These are phyloP conservation scores for Cordyceps tenuipes DNA, from an alignment of 2,329 filamentous ascomycete genomes.

Conservation along the genomic window DNA sequence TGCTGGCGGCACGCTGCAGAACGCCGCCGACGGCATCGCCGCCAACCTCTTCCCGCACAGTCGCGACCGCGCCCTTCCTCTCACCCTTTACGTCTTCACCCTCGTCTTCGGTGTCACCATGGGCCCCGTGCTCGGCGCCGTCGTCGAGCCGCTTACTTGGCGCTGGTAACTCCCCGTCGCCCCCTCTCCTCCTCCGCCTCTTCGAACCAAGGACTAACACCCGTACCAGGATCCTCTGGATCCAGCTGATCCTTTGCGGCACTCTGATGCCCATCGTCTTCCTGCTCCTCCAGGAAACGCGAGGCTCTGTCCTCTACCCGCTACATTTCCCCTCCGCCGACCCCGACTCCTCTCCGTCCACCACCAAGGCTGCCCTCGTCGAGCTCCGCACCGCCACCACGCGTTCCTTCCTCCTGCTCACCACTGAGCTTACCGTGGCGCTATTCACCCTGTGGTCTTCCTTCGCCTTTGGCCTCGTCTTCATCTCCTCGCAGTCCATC, in stretches of 20 bases:
- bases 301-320: constrained; percentile 8
- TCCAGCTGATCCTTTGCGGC: constrained; percentile 12
- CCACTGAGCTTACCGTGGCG: constrained; percentile 12
- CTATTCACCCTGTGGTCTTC: constrained; percentile 14
- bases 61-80: constrained; percentile 9
- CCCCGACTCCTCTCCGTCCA: neutral
- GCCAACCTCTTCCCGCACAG: constrained; percentile 11
- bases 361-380: neutral
- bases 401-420: constrained; percentile 12
- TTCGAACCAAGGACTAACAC: neutral
- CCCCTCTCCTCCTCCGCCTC: neutral
- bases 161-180: constrained; percentile 7
- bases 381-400: constrained; percentile 4
- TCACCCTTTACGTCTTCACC: constrained; percentile 12
- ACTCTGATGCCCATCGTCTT: constrained; percentile 4
- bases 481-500: constrained; percentile 13
- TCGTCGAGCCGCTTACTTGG: constrained; percentile 12
- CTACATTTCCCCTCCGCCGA: neutral
- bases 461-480: constrained; percentile 13
- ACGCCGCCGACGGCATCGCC: constrained; percentile 13
- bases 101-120: constrained; percentile 13
- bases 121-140: constrained; percentile 12
- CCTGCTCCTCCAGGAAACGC: neutral
- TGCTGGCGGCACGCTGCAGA: constrained; percentile 11
- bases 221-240: constrained; percentile 11